Percentiles rank a stretch among this genome's conserved stretches.
Evolutionary conservation across 805 yeast genomes (phyloP).

Genomic region (Candida fluviatilis): DNA sequence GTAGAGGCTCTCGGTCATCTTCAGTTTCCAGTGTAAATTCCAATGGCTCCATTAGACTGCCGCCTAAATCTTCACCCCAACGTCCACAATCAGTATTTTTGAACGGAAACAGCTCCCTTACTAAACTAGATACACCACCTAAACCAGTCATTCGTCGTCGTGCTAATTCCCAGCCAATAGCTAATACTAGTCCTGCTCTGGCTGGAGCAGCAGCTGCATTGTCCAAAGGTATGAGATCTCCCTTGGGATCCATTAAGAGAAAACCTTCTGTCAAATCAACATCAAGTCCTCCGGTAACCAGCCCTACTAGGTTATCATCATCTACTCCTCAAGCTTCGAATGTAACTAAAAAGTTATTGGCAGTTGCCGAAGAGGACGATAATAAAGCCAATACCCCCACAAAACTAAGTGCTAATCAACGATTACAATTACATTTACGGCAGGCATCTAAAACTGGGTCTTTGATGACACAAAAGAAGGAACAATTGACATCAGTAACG

Average conservation of each 20-base stretch:
- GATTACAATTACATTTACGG: slow-evolving; percentile 35
- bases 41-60: slow-evolving; percentile 2
- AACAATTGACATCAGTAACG: slow-evolving; percentile 29
- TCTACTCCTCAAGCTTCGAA: slow-evolving; percentile 8
- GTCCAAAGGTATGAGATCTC: slow-evolving; percentile 15
- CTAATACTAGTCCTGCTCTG: slow-evolving; percentile 14
- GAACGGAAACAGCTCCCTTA: slow-evolving; percentile 7
- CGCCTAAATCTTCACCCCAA: slow-evolving; percentile 1
- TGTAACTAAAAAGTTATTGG: slow-evolving; percentile 13
- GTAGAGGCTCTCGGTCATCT: slow-evolving; percentile 2
- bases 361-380: slow-evolving; percentile 16
- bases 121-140: slow-evolving; percentile 8
- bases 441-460: slow-evolving; percentile 36
- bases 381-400: neutral
- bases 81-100: slow-evolving; percentile 6
- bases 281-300: slow-evolving; percentile 2
- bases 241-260: slow-evolving; percentile 14
- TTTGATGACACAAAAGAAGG: slow-evolving; percentile 35
- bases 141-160: slow-evolving; percentile 19
- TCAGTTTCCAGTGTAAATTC: slow-evolving; percentile 2
- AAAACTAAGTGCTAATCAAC: slow-evolving; percentile 34
- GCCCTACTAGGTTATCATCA: slow-evolving; percentile 6
- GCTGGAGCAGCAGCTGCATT: slow-evolving; percentile 34
- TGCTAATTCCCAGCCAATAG: slow-evolving; percentile 34
- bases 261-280: slow-evolving; percentile 1